Percentiles rank a stretch among this genome's conserved stretches.
These are phyloP conservation scores for Melampsora occidentalis DNA, from an alignment of 1,284 basidiomycete genomes.

Conservation along the genomic window DNA sequence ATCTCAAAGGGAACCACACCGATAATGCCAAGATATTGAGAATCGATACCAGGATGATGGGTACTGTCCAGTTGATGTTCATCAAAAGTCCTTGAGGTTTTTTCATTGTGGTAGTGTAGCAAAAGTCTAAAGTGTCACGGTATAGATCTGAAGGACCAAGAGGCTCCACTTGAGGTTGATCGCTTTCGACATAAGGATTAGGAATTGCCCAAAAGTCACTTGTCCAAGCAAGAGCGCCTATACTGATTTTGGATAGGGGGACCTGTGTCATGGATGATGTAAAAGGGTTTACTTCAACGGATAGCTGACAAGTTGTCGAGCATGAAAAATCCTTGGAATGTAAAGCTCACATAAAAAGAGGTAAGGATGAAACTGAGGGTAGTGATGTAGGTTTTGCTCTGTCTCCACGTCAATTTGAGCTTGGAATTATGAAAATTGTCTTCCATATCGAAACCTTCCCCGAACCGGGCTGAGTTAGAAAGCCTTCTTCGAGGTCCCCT, in stretches of 20 bases:
- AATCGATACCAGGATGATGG: slow-evolving; percentile 63
- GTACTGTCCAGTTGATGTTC: slow-evolving; percentile 69
- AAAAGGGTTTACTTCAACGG: background rate
- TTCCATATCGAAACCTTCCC: slow-evolving; percentile 30
- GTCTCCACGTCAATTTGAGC: slow-evolving; percentile 33
- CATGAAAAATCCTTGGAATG: background rate
- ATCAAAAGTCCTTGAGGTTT: slow-evolving; percentile 55
- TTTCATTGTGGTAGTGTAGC: slow-evolving; percentile 69
- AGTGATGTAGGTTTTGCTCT: slow-evolving; percentile 45
- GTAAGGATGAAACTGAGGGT: slow-evolving; percentile 48
- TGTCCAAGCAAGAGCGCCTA: slow-evolving; percentile 51
- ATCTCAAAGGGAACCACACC: slow-evolving; percentile 68
- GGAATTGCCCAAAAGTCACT: slow-evolving; percentile 50
- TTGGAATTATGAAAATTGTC: slow-evolving; percentile 9
- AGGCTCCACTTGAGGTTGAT: slow-evolving; percentile 58
- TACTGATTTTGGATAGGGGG: slow-evolving; percentile 50
- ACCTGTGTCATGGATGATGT: slow-evolving; percentile 45
- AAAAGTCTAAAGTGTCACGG: slow-evolving; percentile 69
- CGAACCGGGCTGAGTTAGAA: background rate
- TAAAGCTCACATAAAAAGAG: slow-evolving; percentile 41
- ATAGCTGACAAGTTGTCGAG: background rate
- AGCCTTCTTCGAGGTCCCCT: background rate
- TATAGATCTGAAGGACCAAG: slow-evolving; percentile 63
- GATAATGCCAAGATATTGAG: slow-evolving; percentile 64
- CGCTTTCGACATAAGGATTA: slow-evolving; percentile 66